These are phyloP conservation scores for Simplicillium aogashimaense DNA, from an alignment of 2,329 filamentous ascomycete genomes.

Conservation along the genomic window DNA sequence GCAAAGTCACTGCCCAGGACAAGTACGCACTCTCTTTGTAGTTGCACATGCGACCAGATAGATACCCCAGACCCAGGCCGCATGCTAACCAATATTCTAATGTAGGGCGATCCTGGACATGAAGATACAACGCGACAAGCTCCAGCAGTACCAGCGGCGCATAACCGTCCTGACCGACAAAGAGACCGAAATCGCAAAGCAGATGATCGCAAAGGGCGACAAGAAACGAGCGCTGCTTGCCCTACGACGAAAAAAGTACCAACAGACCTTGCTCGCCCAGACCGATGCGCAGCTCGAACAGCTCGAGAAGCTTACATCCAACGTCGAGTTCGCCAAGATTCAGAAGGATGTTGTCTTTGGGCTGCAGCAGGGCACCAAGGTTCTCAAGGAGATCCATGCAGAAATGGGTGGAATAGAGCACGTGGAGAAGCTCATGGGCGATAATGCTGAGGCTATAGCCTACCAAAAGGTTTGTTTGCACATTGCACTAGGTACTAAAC, in stretches of 20 bases:
- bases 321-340: constrained; percentile 91
- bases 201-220: constrained; percentile 73
- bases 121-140: constrained; percentile 93
- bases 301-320: constrained; percentile 77
- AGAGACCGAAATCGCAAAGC: constrained; percentile 76
- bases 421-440: constrained; percentile 91
- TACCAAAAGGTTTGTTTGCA: constrained; percentile 66
- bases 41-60: constrained; percentile 5
- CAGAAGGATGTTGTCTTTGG: constrained; percentile 95
- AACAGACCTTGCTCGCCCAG: constrained; percentile 78
- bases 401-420: constrained; percentile 94
- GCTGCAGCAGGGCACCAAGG: constrained; percentile 80
- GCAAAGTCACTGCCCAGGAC: constrained; percentile 64
- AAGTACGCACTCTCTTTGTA: constrained; percentile 47
- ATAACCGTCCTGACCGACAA: constrained; percentile 78
- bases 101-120: constrained; percentile 89
- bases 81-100: no score
- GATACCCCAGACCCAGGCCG: neutral
- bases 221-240: constrained; percentile 77
- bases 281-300: constrained; percentile 92
- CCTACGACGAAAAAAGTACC: constrained; percentile 91
- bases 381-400: constrained; percentile 81
- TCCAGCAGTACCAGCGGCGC: constrained; percentile 90
- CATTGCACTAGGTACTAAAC: neutral
- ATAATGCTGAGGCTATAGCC: constrained; percentile 79